Percentiles rank a stretch among this genome's conserved stretches.
Conservation (phyloP, 768 basidiomycete genomes). For the Cystoderma amianthinum region DNA sequence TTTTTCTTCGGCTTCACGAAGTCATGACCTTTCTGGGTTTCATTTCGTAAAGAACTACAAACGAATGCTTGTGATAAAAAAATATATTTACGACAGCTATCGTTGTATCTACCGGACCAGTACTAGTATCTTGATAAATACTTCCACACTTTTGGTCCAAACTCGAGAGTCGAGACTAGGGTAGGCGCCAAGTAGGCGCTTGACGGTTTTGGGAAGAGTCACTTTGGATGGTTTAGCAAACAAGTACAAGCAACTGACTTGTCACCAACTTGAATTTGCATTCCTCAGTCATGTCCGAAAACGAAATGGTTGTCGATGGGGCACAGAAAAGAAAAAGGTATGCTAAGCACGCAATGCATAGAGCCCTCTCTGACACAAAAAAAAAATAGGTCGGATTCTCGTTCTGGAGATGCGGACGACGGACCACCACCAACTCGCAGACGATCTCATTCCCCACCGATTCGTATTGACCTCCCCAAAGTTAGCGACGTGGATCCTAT, state of each 20-base stretch:
- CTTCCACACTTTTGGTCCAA: slow-evolving; percentile 31
- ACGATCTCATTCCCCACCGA: slow-evolving; percentile 35
- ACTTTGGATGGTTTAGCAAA: slow-evolving; percentile 10
- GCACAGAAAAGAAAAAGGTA: slow-evolving; percentile 47
- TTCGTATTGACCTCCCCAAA: slow-evolving; percentile 20
- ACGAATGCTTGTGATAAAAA: slow-evolving; percentile 3
- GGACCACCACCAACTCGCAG: slow-evolving; percentile 38
- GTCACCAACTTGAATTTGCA: slow-evolving; percentile 6
- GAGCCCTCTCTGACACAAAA: not conserved
- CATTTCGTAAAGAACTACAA: no score
- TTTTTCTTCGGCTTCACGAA: no score
- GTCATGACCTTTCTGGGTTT: no score
- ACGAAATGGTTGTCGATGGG: not conserved
- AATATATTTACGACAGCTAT: not conserved
- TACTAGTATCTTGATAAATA: slow-evolving; percentile 41
- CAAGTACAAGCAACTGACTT: slow-evolving; percentile 8
- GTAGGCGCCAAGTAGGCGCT: no score
- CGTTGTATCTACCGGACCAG: slow-evolving; percentile 40
- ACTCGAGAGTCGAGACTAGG: not conserved
- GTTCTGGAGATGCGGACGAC: slow-evolving; percentile 35
- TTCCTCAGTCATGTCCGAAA: slow-evolving; percentile 26
- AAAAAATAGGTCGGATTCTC: slow-evolving; percentile 29
- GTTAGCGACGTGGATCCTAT: slow-evolving; percentile 73
- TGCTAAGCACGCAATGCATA: not conserved
- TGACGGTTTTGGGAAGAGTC: no score